These are phyloP conservation scores for Thelonectria olida DNA, from an alignment of 2,329 filamentous ascomycete species.

Conservation along the genomic window DNA sequence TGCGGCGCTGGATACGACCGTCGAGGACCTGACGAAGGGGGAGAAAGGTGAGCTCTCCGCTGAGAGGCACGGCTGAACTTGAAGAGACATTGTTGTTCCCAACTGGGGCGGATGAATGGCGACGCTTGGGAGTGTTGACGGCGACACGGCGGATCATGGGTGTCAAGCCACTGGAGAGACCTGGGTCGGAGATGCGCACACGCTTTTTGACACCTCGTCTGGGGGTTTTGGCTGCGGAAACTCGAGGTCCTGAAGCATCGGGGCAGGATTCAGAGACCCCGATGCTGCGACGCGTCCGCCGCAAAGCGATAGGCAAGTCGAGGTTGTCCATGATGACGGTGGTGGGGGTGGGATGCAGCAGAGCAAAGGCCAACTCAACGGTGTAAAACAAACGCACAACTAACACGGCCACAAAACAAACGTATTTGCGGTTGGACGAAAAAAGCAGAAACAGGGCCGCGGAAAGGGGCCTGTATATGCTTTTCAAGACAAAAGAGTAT, in stretches of 20 bases:
- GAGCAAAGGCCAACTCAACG: slow-evolving; percentile 1
- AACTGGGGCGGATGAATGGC: slow-evolving; percentile 57
- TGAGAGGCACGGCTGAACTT: slow-evolving; percentile 37
- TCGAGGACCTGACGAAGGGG: slow-evolving; percentile 63
- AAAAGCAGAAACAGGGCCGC: slow-evolving; percentile 11
- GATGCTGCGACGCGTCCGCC: slow-evolving; percentile 60
- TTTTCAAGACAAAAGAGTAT: neutral
- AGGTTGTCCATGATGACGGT: slow-evolving; percentile 46
- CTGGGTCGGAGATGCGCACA: slow-evolving; percentile 69
- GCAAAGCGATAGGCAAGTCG: slow-evolving; percentile 64
- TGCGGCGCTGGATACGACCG: slow-evolving; percentile 65
- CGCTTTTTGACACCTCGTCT: slow-evolving; percentile 51
- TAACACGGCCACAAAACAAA: slow-evolving; percentile 4
- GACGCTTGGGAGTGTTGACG: slow-evolving; percentile 51
- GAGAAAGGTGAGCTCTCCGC: slow-evolving; percentile 53
- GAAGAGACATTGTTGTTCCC: slow-evolving; percentile 28
- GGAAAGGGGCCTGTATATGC: slow-evolving; percentile 1
- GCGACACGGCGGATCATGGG: slow-evolving; percentile 65
- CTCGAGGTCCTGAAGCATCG: slow-evolving; percentile 22
- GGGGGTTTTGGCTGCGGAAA: slow-evolving; percentile 41
- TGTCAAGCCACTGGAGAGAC: slow-evolving; percentile 63
- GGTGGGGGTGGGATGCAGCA: neutral
- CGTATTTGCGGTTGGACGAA: slow-evolving; percentile 7
- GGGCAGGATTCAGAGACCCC: slow-evolving; percentile 40
- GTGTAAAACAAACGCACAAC: slow-evolving; percentile 1